Evolutionary conservation across 495 filamentous ascomycete genomes (phyloP).

Genomic region (Parathielavia appendiculata): DNA sequence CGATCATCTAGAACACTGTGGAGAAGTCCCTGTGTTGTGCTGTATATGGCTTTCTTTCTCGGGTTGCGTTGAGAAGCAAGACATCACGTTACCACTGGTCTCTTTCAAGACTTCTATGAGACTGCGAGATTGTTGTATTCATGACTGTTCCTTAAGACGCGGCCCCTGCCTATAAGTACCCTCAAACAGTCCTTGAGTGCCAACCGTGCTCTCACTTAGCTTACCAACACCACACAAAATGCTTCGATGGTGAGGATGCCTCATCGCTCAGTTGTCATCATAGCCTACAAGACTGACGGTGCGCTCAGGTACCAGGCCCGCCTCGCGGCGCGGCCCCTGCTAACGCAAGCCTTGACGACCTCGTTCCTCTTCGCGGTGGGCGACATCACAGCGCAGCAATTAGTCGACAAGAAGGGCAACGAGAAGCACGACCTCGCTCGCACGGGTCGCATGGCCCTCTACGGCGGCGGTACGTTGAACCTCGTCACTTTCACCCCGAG

Average conservation of each 20-base stretch:
- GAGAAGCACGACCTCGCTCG: constrained; percentile 75
- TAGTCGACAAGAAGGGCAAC: constrained; percentile 74
- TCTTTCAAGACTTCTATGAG: not conserved
- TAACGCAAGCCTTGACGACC: constrained; percentile 85
- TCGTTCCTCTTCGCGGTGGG: constrained; percentile 85
- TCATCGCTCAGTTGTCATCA: no score
- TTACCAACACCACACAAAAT: constrained; percentile 4
- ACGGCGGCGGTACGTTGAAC: constrained; percentile 69
- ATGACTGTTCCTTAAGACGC: no score
- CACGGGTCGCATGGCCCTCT: constrained; percentile 85
- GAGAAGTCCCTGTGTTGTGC: not conserved
- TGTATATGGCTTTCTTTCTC: not conserved
- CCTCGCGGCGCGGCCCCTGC: constrained; percentile 72
- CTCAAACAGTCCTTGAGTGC: not conserved
- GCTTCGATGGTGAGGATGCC: constrained; percentile 8
- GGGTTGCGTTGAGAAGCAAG: not conserved
- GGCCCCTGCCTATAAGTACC: not conserved
- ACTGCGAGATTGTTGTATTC: no score
- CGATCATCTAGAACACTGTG: constrained; percentile 6
- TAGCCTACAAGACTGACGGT: not conserved
- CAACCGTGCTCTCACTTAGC: not conserved
- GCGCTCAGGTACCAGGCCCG: constrained; percentile 75
- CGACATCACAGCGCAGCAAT: constrained; percentile 88
- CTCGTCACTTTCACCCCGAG: not conserved
- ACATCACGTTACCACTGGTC: not conserved